Evolutionary conservation across 805 yeast genomes (phyloP).

Genomic region (Allodekkera sacchari): DNA sequence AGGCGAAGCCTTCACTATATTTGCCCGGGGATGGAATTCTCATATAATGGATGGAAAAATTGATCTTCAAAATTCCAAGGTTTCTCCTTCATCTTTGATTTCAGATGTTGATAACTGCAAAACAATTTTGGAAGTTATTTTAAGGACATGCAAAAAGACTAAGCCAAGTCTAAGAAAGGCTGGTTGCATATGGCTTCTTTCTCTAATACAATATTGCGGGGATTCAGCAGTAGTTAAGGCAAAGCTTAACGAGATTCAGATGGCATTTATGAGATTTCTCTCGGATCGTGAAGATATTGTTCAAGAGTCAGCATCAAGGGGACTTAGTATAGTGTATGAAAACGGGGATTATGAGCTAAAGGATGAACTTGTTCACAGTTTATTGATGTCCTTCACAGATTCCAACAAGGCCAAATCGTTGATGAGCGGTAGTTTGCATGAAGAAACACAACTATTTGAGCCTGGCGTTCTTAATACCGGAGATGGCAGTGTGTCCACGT

Average conservation of each 20-base stretch:
- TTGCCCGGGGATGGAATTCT: slow-evolving; percentile 74
- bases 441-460: slow-evolving; percentile 79
- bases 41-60: slow-evolving; percentile 39
- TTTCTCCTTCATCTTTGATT: slow-evolving; percentile 6
- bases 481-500: slow-evolving; percentile 83
- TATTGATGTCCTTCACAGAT: slow-evolving; percentile 73
- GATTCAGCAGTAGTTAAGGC: slow-evolving; percentile 31
- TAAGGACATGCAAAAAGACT: slow-evolving; percentile 49
- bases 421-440: slow-evolving; percentile 60
- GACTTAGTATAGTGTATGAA: slow-evolving; percentile 75
- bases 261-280: slow-evolving; percentile 67
- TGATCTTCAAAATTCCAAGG: slow-evolving; percentile 40
- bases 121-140: slow-evolving; percentile 37
- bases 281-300: slow-evolving; percentile 77
- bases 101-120: slow-evolving; percentile 8
- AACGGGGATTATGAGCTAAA: slow-evolving; percentile 59
- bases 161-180: slow-evolving; percentile 71
- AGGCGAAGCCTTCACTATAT: slow-evolving; percentile 75
- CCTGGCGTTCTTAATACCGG: slow-evolving; percentile 73
- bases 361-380: slow-evolving; percentile 63
- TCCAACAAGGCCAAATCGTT: slow-evolving; percentile 37
- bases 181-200: slow-evolving; percentile 79
- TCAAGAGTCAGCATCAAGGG: slow-evolving; percentile 91
- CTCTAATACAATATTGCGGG: slow-evolving; percentile 69
- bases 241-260: slow-evolving; percentile 55